Evolutionary conservation across 2,329 filamentous ascomycete species (phyloP).

Genomic region (Cladophialophora psammophila): DNA sequence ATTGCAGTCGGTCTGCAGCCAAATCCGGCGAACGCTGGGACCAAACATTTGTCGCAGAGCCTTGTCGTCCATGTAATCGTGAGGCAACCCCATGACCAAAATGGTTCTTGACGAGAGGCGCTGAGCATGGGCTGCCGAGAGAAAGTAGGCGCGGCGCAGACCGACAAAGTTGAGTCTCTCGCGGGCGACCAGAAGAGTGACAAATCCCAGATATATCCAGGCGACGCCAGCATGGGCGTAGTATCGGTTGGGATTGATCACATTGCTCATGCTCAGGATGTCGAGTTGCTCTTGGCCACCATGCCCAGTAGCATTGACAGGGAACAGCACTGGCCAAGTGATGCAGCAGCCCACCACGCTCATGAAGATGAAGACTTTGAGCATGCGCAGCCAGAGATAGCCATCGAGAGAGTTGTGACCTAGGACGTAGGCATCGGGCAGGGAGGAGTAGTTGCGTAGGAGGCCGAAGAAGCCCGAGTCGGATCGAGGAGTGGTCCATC

Average conservation of each 20-base stretch:
- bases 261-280: slow-evolving; percentile 79
- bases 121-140: slow-evolving; percentile 81
- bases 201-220: slow-evolving; percentile 82
- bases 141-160: slow-evolving; percentile 85
- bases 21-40: slow-evolving; percentile 74
- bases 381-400: slow-evolving; percentile 87
- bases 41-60: slow-evolving; percentile 82
- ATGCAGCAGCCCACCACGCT: slow-evolving; percentile 82
- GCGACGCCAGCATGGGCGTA: slow-evolving; percentile 80
- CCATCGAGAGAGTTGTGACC: slow-evolving; percentile 90
- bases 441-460: slow-evolving; percentile 54
- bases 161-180: slow-evolving; percentile 93
- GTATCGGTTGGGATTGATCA: slow-evolving; percentile 68
- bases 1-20: slow-evolving; percentile 80
- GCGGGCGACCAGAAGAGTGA: slow-evolving; percentile 84
- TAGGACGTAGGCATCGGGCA: slow-evolving; percentile 79
- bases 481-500: slow-evolving; percentile 43
- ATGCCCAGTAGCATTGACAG: slow-evolving; percentile 84
- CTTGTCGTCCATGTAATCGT: slow-evolving; percentile 75
- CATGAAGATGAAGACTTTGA: slow-evolving; percentile 78
- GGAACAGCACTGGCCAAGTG: slow-evolving; percentile 87
- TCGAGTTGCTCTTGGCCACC: slow-evolving; percentile 73
- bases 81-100: slow-evolving; percentile 84
- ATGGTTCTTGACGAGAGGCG: slow-evolving; percentile 89
- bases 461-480: slow-evolving; percentile 34